Base-by-base conservation (phyloP, 345 rosid genomes). In the Lumnitzera littorea region DNA sequence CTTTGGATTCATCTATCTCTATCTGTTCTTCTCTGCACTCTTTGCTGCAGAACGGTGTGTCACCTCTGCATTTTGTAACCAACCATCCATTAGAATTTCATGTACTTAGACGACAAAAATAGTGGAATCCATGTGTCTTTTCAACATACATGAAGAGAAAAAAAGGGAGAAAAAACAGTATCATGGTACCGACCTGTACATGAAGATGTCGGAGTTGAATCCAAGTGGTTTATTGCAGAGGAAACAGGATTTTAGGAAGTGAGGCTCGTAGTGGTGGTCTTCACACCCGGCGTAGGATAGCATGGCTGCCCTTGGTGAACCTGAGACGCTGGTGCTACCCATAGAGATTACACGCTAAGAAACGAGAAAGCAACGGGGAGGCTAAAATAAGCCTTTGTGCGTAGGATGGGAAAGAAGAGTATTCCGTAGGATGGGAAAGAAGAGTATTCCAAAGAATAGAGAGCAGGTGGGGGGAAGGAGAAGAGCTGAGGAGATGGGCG, bases 21-120 rank as follows among this genome's bases (percentile, higher is more conserved):
- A 91, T 88, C 64, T 80, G 98, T 58, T 88, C 90, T 72, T 86
- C 75, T 47, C 98, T 83, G 74, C 96, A 91, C 74, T 84, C 95
- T 55, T 80, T 68, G 81, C 95, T 87, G 65, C 95, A 81, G 55
- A 86, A 86, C 50, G 94, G 81, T 2, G 86, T 80, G 68, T 84
- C 71, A 48, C 94, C 94, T 63, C 94, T 84, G 83, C 80, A 73
- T 13, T 41, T 17, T 20, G 14, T 9, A 46, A 56, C 46, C 17
- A 58, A 23, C 5, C 23, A 41, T 15, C 36, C 47, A 3, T 11
- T 15, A 13, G 2, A 24, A 16, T 23, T 58, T 48, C 25, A 20
- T 23, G 2, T 49, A n/a, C 24, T 2, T 13, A 17, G 49, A 62
- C 16, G 36, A 56, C 24, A 11, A 29, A 24, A 36, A 43, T 17